Conservation (phyloP, 139 green algal species). For the Chlorella sp. region DNA sequence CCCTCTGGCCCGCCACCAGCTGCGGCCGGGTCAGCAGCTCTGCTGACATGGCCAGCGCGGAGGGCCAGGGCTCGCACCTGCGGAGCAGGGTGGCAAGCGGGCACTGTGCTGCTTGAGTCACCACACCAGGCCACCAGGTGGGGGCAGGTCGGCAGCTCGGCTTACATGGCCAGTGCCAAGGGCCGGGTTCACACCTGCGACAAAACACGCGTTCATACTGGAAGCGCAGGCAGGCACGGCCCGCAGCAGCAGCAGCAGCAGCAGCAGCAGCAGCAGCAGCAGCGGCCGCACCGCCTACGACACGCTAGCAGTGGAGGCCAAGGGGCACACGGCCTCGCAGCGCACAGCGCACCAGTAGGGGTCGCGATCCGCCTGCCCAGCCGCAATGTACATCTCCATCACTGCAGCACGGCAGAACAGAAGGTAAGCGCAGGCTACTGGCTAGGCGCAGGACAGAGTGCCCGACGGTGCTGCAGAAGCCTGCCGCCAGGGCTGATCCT, state of each 20-base stretch:
- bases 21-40: constrained; percentile 61
- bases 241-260: too few species aligned
- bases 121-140: constrained; percentile 61
- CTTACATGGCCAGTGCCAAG: constrained; percentile 74
- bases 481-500: neutral
- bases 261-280: too few species aligned
- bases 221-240: neutral
- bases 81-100: too few species aligned
- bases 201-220: too few species aligned
- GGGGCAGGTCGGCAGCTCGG: constrained; percentile 60
- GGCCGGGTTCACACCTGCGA: constrained; percentile 55
- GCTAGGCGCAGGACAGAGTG: neutral
- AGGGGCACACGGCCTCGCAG: neutral
- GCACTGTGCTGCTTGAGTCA: too few species aligned
- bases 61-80: constrained; percentile 70
- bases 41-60: constrained; percentile 73
- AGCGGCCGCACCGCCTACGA: too few species aligned
- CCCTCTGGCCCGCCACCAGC: constrained; percentile 59
- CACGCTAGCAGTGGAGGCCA: neutral
- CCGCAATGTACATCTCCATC: constrained; percentile 80
- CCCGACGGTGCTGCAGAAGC: neutral
- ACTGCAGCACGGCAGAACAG: constrained; percentile 37
- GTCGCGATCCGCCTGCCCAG: constrained; percentile 39
- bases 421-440: too few species aligned
- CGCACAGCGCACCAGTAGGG: constrained; percentile 1